These are phyloP conservation scores for Dendrobium huoshanense DNA, from an alignment of 106 monocot species.

Conservation along the genomic window DNA sequence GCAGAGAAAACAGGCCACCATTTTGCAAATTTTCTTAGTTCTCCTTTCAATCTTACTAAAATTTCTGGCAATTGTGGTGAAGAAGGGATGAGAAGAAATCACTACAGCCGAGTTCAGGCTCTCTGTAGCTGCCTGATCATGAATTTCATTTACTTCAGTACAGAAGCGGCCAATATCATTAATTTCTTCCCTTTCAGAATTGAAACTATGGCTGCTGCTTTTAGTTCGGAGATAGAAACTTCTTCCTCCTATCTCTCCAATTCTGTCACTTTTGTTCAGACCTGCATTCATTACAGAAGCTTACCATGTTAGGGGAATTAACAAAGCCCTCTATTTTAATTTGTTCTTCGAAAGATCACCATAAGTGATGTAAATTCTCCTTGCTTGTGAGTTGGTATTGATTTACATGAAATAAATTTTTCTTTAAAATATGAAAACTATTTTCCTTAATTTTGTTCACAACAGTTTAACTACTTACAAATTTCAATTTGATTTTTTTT, in stretches of 20 bases:
- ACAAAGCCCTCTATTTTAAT: no score
- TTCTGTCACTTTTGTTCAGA: conserved; percentile 58
- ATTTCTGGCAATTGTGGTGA: conserved; percentile 28
- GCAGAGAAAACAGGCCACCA: conserved; percentile 34
- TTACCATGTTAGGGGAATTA: neutral
- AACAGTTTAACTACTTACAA: no score
- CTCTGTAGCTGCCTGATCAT: neutral
- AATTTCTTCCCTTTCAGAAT: conserved; percentile 11
- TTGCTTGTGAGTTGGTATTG: no score
- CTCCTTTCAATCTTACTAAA: conserved; percentile 44
- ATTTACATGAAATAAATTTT: no score
- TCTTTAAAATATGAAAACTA: no score
- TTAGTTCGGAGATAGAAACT: conserved; percentile 66
- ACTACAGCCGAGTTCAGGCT: neutral
- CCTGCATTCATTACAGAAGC: conserved; percentile 27
- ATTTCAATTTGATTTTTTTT: no score
- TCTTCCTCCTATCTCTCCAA: conserved; percentile 70
- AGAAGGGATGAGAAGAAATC: conserved; percentile 17
- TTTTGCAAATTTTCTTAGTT: conserved; percentile 47
- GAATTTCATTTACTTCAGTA: conserved; percentile 2
- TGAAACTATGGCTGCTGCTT: conserved; percentile 7
- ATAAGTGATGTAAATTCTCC: no score
- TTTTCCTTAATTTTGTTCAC: no score
- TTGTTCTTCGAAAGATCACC: no score
- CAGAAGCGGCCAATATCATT: neutral